Conservation (phyloP, 805 yeast species). For the Wickerhamomyces hampshirensis region DNA sequence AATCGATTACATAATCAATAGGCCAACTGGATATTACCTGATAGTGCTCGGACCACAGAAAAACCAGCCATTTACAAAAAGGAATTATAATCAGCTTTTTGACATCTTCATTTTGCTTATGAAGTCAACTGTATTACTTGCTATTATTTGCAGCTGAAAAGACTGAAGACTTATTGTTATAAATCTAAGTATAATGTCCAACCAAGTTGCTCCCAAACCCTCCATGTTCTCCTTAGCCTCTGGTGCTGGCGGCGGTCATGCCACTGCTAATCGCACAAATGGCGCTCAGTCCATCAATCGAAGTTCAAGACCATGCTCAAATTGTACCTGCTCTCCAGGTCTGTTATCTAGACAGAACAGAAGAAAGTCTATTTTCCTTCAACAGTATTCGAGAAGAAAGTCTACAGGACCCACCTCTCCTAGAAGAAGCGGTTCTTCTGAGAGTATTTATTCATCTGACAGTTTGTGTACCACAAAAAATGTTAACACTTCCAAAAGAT, state of each 20-base stretch:
- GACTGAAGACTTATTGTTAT: no score
- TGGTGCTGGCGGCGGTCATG: constrained; percentile 10
- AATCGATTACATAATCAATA: no score
- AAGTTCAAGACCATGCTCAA: constrained; percentile 51
- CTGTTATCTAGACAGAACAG: constrained; percentile 61
- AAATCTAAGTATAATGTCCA: constrained; percentile 25
- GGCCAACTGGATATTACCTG: no score
- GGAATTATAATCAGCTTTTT: neutral
- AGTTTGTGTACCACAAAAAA: constrained; percentile 33
- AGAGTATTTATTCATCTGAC: constrained; percentile 35
- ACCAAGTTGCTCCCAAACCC: constrained; percentile 31
- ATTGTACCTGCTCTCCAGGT: constrained; percentile 86
- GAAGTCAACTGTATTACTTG: no score
- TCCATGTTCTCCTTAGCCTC: constrained; percentile 40
- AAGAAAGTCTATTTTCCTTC: constrained; percentile 51
- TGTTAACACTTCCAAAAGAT: constrained; percentile 55
- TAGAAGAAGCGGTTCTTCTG: constrained; percentile 25
- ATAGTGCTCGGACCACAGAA: no score
- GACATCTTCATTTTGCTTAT: no score
- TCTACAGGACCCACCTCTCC: constrained; percentile 20
- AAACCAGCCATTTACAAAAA: neutral
- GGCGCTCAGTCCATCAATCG: constrained; percentile 17
- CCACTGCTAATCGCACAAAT: constrained; percentile 6
- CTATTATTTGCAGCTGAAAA: no score
- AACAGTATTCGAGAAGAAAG: constrained; percentile 30